These are phyloP conservation scores for Ceratobasidium sp. DNA, from an alignment of 1,284 basidiomycete species.

Conservation along the genomic window DNA sequence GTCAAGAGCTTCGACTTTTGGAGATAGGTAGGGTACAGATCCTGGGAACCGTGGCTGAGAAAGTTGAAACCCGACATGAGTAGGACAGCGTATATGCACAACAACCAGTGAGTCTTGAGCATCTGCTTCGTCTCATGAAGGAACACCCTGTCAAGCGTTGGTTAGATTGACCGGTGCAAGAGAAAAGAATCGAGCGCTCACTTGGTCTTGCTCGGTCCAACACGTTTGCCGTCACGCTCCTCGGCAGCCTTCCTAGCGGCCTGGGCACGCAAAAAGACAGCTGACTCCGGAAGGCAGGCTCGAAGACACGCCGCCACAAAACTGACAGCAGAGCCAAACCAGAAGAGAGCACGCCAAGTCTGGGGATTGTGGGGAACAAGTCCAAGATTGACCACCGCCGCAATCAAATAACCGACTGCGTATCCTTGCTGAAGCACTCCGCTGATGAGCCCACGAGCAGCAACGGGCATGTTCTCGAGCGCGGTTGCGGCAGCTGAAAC, in stretches of 20 bases:
- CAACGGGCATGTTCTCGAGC: conserved; percentile 90
- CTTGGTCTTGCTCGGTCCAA: conserved; percentile 64
- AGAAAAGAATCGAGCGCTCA: background rate
- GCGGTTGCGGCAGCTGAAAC: conserved; percentile 72
- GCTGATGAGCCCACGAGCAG: conserved; percentile 84
- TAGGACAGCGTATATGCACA: conserved; percentile 85
- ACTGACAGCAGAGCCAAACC: conserved; percentile 75
- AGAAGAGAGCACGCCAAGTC: conserved; percentile 74
- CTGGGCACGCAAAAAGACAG: conserved; percentile 75
- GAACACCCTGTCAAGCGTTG: conserved; percentile 61
- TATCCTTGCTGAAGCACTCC: conserved; percentile 90
- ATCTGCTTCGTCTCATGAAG: conserved; percentile 75
- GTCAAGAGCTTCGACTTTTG: conserved; percentile 55
- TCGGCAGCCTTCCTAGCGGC: conserved; percentile 57
- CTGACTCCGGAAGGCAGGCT: conserved; percentile 80
- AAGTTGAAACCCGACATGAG: conserved; percentile 93
- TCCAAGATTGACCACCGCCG: conserved; percentile 79
- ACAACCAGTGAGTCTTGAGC: conserved; percentile 85
- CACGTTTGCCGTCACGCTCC: conserved; percentile 54
- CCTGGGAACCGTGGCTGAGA: conserved; percentile 55
- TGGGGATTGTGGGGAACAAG: conserved; percentile 66
- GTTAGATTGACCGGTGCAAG: no score
- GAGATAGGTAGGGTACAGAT: conserved; percentile 85
- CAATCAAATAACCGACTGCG: conserved; percentile 65
- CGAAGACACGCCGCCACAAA: conserved; percentile 79